These are phyloP conservation scores for Gamsiella multidivaricata DNA, from an alignment of 192 early-diverging fungal genomes.

Conservation along the genomic window DNA sequence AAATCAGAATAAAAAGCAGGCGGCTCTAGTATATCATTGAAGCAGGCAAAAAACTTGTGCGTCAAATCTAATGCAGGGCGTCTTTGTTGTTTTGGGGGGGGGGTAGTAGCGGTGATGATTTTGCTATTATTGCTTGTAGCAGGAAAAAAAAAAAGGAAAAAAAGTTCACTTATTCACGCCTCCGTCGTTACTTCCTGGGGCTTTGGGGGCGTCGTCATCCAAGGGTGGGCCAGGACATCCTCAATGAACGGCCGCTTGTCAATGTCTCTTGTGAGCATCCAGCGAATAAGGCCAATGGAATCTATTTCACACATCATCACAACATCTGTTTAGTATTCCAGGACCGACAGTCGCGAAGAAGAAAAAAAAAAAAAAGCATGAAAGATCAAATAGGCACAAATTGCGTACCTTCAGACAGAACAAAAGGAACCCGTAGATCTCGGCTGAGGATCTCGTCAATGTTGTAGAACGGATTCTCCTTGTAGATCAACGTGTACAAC, in stretches of 20 bases:
- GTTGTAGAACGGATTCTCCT: slow-evolving; percentile 80
- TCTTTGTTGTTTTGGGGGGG: too few relatives aligned
- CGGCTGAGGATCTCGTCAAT: slow-evolving; percentile 70
- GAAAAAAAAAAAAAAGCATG: slow-evolving; percentile 1
- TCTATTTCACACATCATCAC: slow-evolving; percentile 25
- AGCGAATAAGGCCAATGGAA: slow-evolving; percentile 70
- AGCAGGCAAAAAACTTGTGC: too few relatives aligned
- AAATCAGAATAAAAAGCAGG: background rate
- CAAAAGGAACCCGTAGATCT: slow-evolving; percentile 66
- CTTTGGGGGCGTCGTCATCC: slow-evolving; percentile 58
- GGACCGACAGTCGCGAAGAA: background rate
- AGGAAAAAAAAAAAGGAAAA: background rate
- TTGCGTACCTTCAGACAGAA: slow-evolving; percentile 65
- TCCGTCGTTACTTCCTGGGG: slow-evolving; percentile 7
- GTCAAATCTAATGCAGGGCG: too few relatives aligned
- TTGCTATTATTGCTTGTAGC: too few relatives aligned
- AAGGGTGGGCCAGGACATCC: slow-evolving; percentile 77
- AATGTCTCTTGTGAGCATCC: slow-evolving; percentile 80
- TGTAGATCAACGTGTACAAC: slow-evolving; percentile 77
- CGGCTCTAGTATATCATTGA: too few relatives aligned
- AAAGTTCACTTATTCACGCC: background rate
- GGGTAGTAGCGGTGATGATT: too few relatives aligned
- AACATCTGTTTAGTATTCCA: background rate
- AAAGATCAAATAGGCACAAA: too few relatives aligned
- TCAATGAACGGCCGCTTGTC: slow-evolving; percentile 80